These are phyloP conservation scores for Selaginella tamariscina DNA, from an alignment of 75 land plant genomes.

Conservation along the genomic window DNA sequence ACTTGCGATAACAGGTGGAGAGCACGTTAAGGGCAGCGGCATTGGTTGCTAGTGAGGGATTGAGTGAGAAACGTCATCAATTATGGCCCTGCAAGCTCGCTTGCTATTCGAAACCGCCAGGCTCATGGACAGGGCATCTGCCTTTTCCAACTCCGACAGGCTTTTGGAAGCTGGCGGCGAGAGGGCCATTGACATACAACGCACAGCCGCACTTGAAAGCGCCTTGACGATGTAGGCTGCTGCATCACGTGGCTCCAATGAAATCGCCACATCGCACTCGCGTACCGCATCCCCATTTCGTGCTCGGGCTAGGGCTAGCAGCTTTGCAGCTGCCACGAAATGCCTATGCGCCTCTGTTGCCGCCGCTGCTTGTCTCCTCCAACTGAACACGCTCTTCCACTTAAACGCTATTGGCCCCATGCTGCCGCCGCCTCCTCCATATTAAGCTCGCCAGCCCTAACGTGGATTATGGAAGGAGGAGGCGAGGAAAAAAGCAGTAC, in stretches of 20 bases:
- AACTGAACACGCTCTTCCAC: too few relatives aligned
- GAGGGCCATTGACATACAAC: conserved; percentile 47
- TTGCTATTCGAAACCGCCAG: neutral
- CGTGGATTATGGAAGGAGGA: neutral
- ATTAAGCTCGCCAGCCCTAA: neutral
- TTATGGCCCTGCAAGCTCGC: neutral
- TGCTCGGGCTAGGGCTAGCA: conserved; percentile 50
- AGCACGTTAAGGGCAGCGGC: neutral
- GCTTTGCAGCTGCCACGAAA: conserved; percentile 73
- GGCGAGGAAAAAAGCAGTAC: neutral
- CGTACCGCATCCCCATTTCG: conserved; percentile 22
- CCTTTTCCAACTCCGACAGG: conserved; percentile 35
- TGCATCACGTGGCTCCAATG: conserved; percentile 55
- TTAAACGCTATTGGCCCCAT: too few relatives aligned
- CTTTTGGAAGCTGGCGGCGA: conserved; percentile 31
- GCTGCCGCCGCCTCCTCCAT: neutral
- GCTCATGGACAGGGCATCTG: conserved; percentile 34
- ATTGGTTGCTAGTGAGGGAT: neutral
- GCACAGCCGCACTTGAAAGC: conserved; percentile 48
- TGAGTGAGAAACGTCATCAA: neutral
- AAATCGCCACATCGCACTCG: conserved; percentile 62
- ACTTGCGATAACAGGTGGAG: neutral
- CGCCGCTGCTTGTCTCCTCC: conserved; percentile 6
- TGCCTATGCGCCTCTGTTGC: conserved; percentile 47
- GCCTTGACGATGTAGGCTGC: conserved; percentile 64